Evolutionary conservation across 202 grass and related monocot species (phyloP), one percentile per base, ranked within the genome.

Genomic region (Alloteropsis angusta): DNA sequence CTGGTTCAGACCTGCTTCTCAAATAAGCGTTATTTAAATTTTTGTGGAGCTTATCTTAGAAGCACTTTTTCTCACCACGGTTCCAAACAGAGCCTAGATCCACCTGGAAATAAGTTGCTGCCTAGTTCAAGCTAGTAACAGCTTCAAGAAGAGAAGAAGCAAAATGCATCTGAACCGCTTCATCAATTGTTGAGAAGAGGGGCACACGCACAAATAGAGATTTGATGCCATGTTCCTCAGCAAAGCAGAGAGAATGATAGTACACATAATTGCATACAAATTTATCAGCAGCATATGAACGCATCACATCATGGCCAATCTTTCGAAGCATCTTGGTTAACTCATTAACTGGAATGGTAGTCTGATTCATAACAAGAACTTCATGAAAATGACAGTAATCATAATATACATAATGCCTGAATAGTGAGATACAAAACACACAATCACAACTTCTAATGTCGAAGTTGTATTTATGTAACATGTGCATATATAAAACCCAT

Each of bases 151-250:
- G 87, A 71, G 96, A 93, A 72, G 74, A 81, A 5, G 53, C 84
- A 58, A 98, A 95, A 75, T 95, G 89, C 90, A 99, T 99, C 82
- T 99, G 96, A 38, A 94, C 87, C 64, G 85, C 84, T 83, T 99
- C 86, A 11, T 95, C 86, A 11, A 99, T 89, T 28, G 90, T 93
- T 68, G 79, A 72, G 76, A 99, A 99, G 66, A 95, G 96, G 16
- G 96, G 96, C 46, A 99, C 92, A 71, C 96, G 96, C 60, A 99
- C 96, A 77, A 99, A 99, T 28, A 99, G 86, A 46, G 96, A 99
- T 72, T 95, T 86, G 26, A 99, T 88, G 42, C 86, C 76, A 3
- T 89, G 82, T 55, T 93, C 81, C 80, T 95, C 96, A 9, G 86
- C 83, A 9, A 98, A 98, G 79, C 86, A 85, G 54, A 98, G 92